Base-by-base conservation (phyloP, 164 flowering plant species). In the Taxillus chinensis region DNA sequence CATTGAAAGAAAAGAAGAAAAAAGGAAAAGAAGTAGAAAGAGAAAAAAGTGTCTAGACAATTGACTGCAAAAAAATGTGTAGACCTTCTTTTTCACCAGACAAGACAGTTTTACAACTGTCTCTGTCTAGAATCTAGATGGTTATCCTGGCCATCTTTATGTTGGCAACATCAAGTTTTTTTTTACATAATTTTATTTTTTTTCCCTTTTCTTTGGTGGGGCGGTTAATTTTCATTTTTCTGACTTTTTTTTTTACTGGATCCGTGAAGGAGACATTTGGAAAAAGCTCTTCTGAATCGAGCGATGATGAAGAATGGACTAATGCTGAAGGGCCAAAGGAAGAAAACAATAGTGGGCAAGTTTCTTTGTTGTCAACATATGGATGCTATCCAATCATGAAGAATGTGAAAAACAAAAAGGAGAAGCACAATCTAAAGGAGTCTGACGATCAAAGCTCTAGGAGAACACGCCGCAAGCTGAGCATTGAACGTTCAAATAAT, bases 221-320 rank as follows among this genome's bases (percentile, higher is more conserved):
- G 27, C 27, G 27, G 27, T 27, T 27, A 2, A 27, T 27, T 27
- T 0, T 27, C 27, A 27, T 27, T 27, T 27, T 27, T 27, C 27
- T 27, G 27, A 27, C 27, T 64, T 62, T 39, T 48, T 8, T 43
- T 43, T 43, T 43, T 43, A 5, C 50, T 14, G 61, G 16, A 57
- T 59, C 61, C 62, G 46, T 72, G 48, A 59, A 93, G 99, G 99
- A 93, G 69, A 64, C 81, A 57, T 90, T 79, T 66, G 86, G 82
- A 66, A 75, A 83, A 70, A 68, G 42, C 27, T 27, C 27, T 61
- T 55, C 85, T 62, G 81, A 78, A 68, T 90, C 95, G 67, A 93
- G 96, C 73, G 96, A 92, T 68, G 96, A 90, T 73, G 95, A 88
- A 61, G 87, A 79, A 45, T 82, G 79, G 83, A 64, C 56, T 53